Conservation (phyloP, 768 basidiomycete genomes). For the Roridomyces roridus region DNA sequence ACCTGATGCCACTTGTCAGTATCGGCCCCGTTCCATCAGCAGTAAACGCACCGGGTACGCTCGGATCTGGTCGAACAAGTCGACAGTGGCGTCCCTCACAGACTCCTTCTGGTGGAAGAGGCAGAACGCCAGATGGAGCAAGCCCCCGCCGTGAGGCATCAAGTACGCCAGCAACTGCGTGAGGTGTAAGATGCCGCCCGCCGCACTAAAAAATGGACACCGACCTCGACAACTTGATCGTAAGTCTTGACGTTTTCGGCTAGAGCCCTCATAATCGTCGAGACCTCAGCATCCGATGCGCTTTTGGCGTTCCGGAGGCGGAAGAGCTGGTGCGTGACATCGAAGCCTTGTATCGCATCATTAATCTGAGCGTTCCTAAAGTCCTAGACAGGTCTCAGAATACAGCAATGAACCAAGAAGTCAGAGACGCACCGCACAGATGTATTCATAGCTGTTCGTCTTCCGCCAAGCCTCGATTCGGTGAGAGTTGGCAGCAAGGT, state of each 20-base stretch:
- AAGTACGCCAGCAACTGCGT: constrained; percentile 79
- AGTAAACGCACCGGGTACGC: constrained; percentile 67
- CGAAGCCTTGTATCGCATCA: constrained; percentile 78
- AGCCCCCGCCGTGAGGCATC: constrained; percentile 79
- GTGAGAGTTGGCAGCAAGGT: constrained; percentile 77
- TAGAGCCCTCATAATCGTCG: constrained; percentile 76
- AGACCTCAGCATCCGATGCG: constrained; percentile 75
- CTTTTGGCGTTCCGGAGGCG: constrained; percentile 77
- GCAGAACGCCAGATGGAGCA: constrained; percentile 86
- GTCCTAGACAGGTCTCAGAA: constrained; percentile 55
- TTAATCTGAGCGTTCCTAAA: constrained; percentile 59
- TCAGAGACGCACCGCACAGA: constrained; percentile 56
- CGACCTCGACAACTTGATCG: constrained; percentile 89
- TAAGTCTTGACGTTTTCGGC: constrained; percentile 77
- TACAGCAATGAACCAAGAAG: background rate
- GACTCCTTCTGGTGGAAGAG: constrained; percentile 86
- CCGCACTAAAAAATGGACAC: background rate
- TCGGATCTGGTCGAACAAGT: constrained; percentile 83
- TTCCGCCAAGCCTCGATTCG: constrained; percentile 94
- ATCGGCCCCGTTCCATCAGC: background rate
- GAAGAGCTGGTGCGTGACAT: constrained; percentile 85
- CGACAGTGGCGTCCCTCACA: constrained; percentile 81
- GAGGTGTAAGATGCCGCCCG: constrained; percentile 1
- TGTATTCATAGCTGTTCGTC: constrained; percentile 81
- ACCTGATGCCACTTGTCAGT: constrained; percentile 53